Base-by-base conservation (phyloP, 148 eudicot genomes). In the Camellia japonica region DNA sequence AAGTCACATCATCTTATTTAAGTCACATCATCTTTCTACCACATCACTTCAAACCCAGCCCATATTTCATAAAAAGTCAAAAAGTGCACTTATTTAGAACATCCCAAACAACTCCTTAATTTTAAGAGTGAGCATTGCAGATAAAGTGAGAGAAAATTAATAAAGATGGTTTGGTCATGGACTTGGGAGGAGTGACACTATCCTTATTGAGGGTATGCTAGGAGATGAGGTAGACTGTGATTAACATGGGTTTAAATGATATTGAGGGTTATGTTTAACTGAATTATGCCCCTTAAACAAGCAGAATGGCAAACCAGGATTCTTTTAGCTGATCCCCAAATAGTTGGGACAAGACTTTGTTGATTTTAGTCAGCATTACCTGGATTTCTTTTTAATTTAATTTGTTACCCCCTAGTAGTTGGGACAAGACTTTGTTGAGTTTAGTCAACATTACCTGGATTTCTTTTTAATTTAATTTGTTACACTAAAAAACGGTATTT, bases 191-290 rank as follows among this genome's bases (percentile, higher is more conserved):
- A 67, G 10, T 2, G 71, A 67, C 19, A 38, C 6, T 67, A 5
- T 56, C 15, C 18, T 14, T 5, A 14, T 13, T 67, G n/a, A 41
- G 14, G 47, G 72, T 2, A 68, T 68, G 52, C 9, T 43, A 42
- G 72, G 52, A 16, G 51, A 60, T 16, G 46, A 43, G 46, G 72
- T 19, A 44, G 51, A 68, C n/a, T 3, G 20, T 42, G 43, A 68
- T 68, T 6, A 68, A 68, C 52, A 68, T 6, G 16, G 72, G 72
- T 68, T 68, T 20, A 43, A 68, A 43, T 68, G 72, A 44, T 68
- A 42, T 13, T 15, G 72, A 68, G 43, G 7, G 4, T 6, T 4
- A 6, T 16, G 9, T 15, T 68, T 68, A 43, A 14, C 42, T 41
- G 49, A 68, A 68, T 68, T 42, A 46, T n/a, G 38, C 54, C 1